Evolutionary conservation across 441 rosid species (phyloP).

Genomic region (Raphanus hybrid): DNA sequence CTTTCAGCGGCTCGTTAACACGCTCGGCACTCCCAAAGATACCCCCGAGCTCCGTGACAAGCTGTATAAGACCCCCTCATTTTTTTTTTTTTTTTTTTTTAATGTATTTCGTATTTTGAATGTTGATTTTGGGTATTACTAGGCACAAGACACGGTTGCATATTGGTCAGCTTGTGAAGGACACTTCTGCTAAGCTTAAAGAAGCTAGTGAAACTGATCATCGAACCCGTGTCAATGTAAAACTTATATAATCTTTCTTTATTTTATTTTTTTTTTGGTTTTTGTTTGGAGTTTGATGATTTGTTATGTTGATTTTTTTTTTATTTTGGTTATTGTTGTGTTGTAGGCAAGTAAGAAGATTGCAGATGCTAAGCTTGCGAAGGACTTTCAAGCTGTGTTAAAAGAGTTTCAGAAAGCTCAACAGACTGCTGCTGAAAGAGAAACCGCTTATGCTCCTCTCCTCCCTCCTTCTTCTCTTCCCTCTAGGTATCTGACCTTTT

Average conservation of each 20-base stretch:
- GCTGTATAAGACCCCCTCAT: conserved; percentile 52
- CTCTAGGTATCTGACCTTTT: conserved; percentile 52
- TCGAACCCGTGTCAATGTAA: too few species aligned
- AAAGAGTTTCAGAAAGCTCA: conserved; percentile 98
- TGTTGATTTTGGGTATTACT: too few species aligned
- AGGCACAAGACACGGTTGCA: too few species aligned
- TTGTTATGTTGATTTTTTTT: conserved; percentile 4
- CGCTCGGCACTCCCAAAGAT: conserved; percentile 96
- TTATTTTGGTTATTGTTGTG: not conserved
- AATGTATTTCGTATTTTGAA: too few species aligned
- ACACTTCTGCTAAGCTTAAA: too few species aligned
- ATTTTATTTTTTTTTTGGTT: not conserved
- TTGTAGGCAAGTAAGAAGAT: conserved; percentile 94
- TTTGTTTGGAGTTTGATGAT: not conserved
- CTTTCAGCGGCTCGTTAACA: conserved; percentile 84
- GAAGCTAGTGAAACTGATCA: too few species aligned
- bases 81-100: too few species aligned
- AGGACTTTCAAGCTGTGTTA: conserved; percentile 90
- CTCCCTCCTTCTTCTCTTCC: conserved; percentile 66
- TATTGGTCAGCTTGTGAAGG: too few species aligned
- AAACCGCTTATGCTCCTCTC: conserved; percentile 85
- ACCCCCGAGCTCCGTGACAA: conserved; percentile 94
- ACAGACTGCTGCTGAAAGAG: conserved; percentile 89
- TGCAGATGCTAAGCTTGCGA: conserved; percentile 94
- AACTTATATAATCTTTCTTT: too few species aligned